Base-by-base conservation (phyloP, 2,329 filamentous ascomycete species). In the Penicillium brevicompactum region DNA sequence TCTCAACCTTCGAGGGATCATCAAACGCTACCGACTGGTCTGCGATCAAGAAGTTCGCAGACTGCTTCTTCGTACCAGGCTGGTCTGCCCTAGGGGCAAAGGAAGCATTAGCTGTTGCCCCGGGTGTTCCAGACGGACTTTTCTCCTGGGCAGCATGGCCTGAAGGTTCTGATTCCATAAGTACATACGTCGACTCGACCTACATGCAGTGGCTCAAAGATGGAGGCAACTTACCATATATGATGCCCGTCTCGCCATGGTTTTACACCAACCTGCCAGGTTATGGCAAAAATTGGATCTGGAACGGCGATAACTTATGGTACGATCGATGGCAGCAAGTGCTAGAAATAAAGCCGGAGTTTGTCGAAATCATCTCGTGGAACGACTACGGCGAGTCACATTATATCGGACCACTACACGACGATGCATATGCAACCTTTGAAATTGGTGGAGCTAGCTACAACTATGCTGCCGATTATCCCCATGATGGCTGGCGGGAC, bases 251-350 rank as follows among this genome's bases (percentile, higher is more conserved):
- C n/a, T 80, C 80, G 0, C 82, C 83, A 0, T 84, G 82, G 82
- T 82, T 77, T 66, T 82, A 71, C 68, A 85, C 85, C 46, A 82
- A 84, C 55, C 72, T 86, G 3, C 79, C 82, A 0, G 73, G 74
- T 6, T 86, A 78, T 62, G 69, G 73, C 41, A 87, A 87, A 71
- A 84, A 86, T 65, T 88, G 85, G 84, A 73, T 86, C 5, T 88
- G 82, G 76, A 77, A 78, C 21, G 82, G 83, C n/a, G 85, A 87
- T 60, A 75, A 80, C 52, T 69, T 87, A 11, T 88, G 85, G 84
- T 80, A 78, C 57, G 74, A 83, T 51, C 80, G 85, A 8, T 87
- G 84, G 85, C 70, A 77, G 49, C 76, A 85, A 56, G 77, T 81
- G 10, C 13, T 40, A 13, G 53, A 42, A 2, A 22, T 56, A 16